These are phyloP conservation scores for Pyrenophora teres DNA, from an alignment of 2,329 filamentous ascomycete genomes.

Conservation along the genomic window DNA sequence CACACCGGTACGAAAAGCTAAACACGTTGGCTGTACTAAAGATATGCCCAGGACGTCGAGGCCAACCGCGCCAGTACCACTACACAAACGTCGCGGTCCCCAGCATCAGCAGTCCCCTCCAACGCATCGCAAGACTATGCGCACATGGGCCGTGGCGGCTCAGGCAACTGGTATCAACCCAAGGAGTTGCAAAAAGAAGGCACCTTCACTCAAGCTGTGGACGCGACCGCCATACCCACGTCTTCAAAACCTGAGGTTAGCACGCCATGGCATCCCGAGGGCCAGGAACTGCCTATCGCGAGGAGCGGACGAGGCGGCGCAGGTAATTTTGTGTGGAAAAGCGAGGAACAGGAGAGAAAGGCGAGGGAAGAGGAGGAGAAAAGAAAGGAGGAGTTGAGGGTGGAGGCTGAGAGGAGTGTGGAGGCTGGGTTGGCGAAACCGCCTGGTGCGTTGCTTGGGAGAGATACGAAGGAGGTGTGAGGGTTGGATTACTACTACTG, in stretches of 20 bases:
- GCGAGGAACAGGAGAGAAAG: conserved; percentile 38
- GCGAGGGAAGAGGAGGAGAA: conserved; percentile 33
- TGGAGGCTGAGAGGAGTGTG: conserved; percentile 49
- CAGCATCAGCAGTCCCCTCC: conserved; percentile 18
- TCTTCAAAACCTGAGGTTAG: conserved; percentile 32
- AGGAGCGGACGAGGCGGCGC: conserved; percentile 52
- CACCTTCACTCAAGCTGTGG: conserved; percentile 40
- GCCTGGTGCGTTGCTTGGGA: conserved; percentile 46
- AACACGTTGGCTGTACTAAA: conserved; percentile 2
- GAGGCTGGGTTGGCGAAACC: conserved; percentile 49
- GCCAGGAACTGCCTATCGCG: conserved; percentile 42
- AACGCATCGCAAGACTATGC: conserved; percentile 47
- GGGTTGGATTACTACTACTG: conserved; percentile 4
- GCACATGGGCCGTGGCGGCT: conserved; percentile 52
- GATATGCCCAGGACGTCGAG: conserved; percentile 45
- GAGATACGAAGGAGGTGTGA: conserved; percentile 35
- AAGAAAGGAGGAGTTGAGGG: conserved; percentile 29
- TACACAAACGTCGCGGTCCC: conserved; percentile 12
- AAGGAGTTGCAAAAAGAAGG: conserved; percentile 47
- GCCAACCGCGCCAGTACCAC: conserved; percentile 37
- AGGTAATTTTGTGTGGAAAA: conserved; percentile 53
- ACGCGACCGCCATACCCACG: conserved; percentile 37
- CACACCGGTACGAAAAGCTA: not conserved
- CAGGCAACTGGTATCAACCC: conserved; percentile 55
- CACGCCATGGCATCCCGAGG: conserved; percentile 44